Evolutionary conservation across 495 filamentous ascomycete species (phyloP), one percentile per base, ranked within the genome.

Genomic region (Cairneyella variabilis): DNA sequence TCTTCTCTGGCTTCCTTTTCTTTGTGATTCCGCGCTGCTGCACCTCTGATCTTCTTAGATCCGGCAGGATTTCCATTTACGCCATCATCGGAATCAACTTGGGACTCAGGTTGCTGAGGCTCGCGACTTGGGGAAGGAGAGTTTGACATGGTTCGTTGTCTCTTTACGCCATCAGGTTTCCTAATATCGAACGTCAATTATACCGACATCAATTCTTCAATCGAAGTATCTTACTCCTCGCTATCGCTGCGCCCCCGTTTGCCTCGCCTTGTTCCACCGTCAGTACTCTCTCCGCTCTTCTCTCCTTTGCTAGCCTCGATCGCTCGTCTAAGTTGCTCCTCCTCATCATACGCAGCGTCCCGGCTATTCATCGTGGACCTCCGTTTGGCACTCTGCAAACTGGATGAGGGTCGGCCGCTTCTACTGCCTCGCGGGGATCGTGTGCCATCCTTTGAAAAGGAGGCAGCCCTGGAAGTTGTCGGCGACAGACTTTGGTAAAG

Each of bases 311-410:
- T 99, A 53, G 95, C 91, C 66, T 97, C 93, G 61, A 99, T 89
- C 16, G 91, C 95, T 59, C 86, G 79, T 52, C 90, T 82, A 26
- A 99, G 66, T 53, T 89, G 83, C 67, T 96, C 93, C 57, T 95
- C 91, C 69, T 96, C 91, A 58, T 97, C 91, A 64, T 97, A 97
- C 5, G 89, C 91, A 44, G 93, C 91, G 64, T 91, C 90, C 47
- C 92, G 82, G 66, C 95, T 97, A 63, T 97, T 96, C 90, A 97
- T 96, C 8, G 93, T 99, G 23, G 92, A 95, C 14, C 93, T 83
- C 48, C 93, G 83, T 64, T 97, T 97, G 21, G 78, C 77, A n/a
- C 74, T 69, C 41, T 74, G 71, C 40, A 58, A 30, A 44, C 67
- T 71, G 1, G 74, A 73, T 28, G 75, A 65, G 25, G 69, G 64